Evolutionary conservation across 306 rosid genomes (phyloP).

Genomic region (Astragalus membranaceus): DNA sequence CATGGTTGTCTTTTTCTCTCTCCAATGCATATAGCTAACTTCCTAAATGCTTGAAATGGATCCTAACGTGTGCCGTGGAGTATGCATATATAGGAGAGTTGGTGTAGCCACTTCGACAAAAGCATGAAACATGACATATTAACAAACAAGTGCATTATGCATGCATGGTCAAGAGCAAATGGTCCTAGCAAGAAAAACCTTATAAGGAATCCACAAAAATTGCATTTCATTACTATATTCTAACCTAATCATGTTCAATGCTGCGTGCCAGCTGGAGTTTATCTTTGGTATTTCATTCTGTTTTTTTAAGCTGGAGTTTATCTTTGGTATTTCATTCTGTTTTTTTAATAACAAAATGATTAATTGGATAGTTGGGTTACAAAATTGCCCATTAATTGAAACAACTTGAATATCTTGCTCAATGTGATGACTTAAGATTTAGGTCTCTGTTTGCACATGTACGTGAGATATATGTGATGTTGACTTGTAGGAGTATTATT

Average conservation of each 20-base stretch:
- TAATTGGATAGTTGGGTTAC: background rate
- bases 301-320: too few species aligned
- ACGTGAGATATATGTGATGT: background rate
- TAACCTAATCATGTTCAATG: constrained; percentile 23
- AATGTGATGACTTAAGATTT: constrained; percentile 1
- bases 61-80: background rate
- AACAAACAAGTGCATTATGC: background rate
- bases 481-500: background rate
- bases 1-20: too few species aligned
- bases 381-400: background rate
- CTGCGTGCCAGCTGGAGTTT: constrained; percentile 22
- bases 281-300: background rate
- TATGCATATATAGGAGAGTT: background rate
- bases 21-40: too few species aligned
- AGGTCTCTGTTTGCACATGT: background rate
- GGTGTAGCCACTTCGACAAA: background rate
- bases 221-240: constrained; percentile 2
- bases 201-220: background rate
- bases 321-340: too few species aligned
- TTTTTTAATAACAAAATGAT: background rate
- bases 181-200: background rate
- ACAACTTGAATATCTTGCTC: constrained; percentile 17
- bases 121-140: background rate
- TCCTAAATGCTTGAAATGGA: too few species aligned
- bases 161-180: background rate